Conservation (phyloP, 352 stramenopile species). For the Elongisporangium prolatum region DNA sequence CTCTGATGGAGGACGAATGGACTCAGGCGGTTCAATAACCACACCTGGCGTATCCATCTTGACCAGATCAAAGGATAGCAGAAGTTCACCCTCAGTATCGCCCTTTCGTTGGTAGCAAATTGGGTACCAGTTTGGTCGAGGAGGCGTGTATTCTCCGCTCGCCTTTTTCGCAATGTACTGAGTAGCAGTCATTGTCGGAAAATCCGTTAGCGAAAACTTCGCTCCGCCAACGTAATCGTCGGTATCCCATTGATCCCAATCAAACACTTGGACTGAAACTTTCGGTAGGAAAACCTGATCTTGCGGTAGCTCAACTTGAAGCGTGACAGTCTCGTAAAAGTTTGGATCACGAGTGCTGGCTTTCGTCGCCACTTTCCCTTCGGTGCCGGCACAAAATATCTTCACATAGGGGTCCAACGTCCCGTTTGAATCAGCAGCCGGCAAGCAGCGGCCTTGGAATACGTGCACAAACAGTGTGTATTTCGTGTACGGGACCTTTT, state of each 20-base stretch:
- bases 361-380: constrained; percentile 52
- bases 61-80: constrained; percentile 78
- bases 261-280: constrained; percentile 69
- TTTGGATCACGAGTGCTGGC: constrained; percentile 71
- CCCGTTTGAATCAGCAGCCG: constrained; percentile 69
- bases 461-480: constrained; percentile 83
- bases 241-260: constrained; percentile 67
- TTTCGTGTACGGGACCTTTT: constrained; percentile 60
- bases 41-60: constrained; percentile 57
- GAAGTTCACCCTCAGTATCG: constrained; percentile 66
- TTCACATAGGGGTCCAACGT: constrained; percentile 82
- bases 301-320: constrained; percentile 76
- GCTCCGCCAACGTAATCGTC: constrained; percentile 68
- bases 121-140: constrained; percentile 66
- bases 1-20: constrained; percentile 51
- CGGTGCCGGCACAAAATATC: constrained; percentile 70
- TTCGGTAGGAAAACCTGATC: constrained; percentile 59
- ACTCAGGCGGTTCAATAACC: constrained; percentile 52
- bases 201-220: constrained; percentile 55
- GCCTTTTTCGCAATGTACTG: constrained; percentile 48
- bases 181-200: constrained; percentile 49
- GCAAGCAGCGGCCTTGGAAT: constrained; percentile 71
- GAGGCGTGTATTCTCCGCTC: constrained; percentile 46
- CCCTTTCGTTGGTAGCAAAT: constrained; percentile 54
- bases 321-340: constrained; percentile 80